Base-by-base conservation (phyloP, 2,329 filamentous ascomycete genomes). In the Blastomyces parvus region DNA sequence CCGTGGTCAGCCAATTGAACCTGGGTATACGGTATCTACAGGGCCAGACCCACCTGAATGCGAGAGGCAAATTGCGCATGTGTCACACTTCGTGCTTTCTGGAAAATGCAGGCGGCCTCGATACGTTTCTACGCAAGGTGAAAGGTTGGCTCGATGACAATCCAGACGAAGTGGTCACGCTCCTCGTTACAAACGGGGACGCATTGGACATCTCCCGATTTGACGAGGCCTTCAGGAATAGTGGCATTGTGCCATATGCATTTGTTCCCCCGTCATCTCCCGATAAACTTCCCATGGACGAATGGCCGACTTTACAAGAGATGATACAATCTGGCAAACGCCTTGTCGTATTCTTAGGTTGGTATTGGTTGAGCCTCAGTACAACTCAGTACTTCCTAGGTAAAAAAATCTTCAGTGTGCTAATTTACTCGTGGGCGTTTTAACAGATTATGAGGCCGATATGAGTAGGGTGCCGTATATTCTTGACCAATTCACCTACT, bases 71-170 rank as follows among this genome's bases (percentile, higher is more conserved):
- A 1, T 79, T 88, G 55, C 76, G 85, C 67, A 77, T 87, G 71
- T 88, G 87, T 72, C 87, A 90, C 70, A 88, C 85, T 0, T 79
- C 78, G 27, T 90, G 87, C 73, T 69, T 77, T 59, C 74, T 85
- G 48, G 78, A 86, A 52, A 82, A 88, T 69, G 84, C 77, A 11
- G 87, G 87, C 0, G 72, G 81, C 0, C 75, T 90, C 22, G 73
- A 78, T 9, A 68, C 73, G 4, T 89, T 83, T 67, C 75, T 89
- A n/a, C 60, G 69, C 13, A 81, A 80, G 14, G 76, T 89, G 67
- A 85, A 84, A 70, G 74, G 71, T 0, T 90, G 85, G 82, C 76
- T 89, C 66, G 82, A 84, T 59, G 62, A 63, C 22, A 80, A 89
- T 66, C 75, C 81, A 5, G 74, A 85, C 62, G 86, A 88, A 64